Evolutionary conservation across 352 stramenopile species (phyloP).

Genomic region (Phytophthora litchii): DNA sequence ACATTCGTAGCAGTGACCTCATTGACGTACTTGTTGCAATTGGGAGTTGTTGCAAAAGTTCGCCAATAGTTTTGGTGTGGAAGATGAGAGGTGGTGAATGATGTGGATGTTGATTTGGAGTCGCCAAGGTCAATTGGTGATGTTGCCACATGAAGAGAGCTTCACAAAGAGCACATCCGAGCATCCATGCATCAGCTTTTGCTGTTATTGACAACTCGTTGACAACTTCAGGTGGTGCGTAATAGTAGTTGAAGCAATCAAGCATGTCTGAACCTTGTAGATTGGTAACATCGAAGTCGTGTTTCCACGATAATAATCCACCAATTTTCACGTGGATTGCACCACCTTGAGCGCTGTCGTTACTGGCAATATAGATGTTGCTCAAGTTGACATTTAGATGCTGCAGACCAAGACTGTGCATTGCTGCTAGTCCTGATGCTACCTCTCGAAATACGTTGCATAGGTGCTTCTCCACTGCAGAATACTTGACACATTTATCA

Average conservation of each 20-base stretch:
- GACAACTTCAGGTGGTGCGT: constrained; percentile 49
- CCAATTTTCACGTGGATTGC: constrained; percentile 39
- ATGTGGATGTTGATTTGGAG: constrained; percentile 7
- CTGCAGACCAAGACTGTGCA: constrained; percentile 58
- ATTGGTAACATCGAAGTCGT: constrained; percentile 38
- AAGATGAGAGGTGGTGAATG: constrained; percentile 27
- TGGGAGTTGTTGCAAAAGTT: constrained; percentile 56
- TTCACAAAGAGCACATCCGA: constrained; percentile 62
- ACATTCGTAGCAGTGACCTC: constrained; percentile 65
- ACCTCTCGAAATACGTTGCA: constrained; percentile 50
- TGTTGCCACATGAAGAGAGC: constrained; percentile 61
- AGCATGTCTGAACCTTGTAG: constrained; percentile 39
- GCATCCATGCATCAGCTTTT: constrained; percentile 72
- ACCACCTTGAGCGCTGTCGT: not conserved
- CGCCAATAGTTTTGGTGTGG: constrained; percentile 45
- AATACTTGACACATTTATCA: constrained; percentile 18
- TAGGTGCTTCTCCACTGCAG: constrained; percentile 39
- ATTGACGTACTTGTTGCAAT: constrained; percentile 46
- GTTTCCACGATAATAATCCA: constrained; percentile 52
- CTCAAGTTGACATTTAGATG: constrained; percentile 66
- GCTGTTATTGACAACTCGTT: constrained; percentile 35
- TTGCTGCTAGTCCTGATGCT: constrained; percentile 48
- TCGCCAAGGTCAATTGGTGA: constrained; percentile 32
- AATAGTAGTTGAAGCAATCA: constrained; percentile 44
- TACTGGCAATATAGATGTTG: constrained; percentile 47